Evolutionary conservation across 495 filamentous ascomycete species (phyloP), one percentile per base, ranked within the genome.

Genomic region (Corynascus novoguineensis): DNA sequence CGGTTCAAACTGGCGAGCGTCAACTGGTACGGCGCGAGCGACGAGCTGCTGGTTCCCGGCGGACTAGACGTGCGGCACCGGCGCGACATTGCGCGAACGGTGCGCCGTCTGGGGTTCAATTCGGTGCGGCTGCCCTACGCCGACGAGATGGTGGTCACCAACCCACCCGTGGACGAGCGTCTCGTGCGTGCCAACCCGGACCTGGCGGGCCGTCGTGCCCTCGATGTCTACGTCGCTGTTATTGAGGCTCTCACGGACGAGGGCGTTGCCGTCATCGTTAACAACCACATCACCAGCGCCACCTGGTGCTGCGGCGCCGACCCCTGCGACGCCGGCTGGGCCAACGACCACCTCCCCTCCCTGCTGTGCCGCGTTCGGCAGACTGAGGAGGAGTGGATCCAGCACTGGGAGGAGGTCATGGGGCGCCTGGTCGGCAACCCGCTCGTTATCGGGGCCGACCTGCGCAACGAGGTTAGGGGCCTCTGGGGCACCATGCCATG

Each of bases 11-110:
- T 85, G 12, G 71, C 78, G 15, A 79, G 76, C 25, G 69, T 85
- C 62, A 85, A 85, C 65, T 85, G 82, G 82, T 85, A 84, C 61
- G 82, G 82, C 17, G 82, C 73, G 11, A 81, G 77, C 57, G 82
- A 85, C 58, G 75, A 81, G 68, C 64, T 78, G 24, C 84, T 79
- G 65, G 74, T 84, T n/a, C 78, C 79, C 6, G 78, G 78, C 14
- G 82, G 82, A 9, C 72, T 85, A 34, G 81, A 85, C 40, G 61
- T 80, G 5, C 76, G 74, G 58, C 81, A 84, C 63, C 80, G 82
- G 15, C 68, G 64, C 44, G 72, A 74, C 9, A 84, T 85, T 53
- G 81, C 82, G 2, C 29, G 52, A 21, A 74, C 75, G 19, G 79
- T 84, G 60, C 71, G 75, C 17, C 50, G 55, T 15, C 65, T 85